These are phyloP conservation scores for Neofusicoccum ribis DNA, from an alignment of 2,329 filamentous ascomycete genomes.

Conservation along the genomic window DNA sequence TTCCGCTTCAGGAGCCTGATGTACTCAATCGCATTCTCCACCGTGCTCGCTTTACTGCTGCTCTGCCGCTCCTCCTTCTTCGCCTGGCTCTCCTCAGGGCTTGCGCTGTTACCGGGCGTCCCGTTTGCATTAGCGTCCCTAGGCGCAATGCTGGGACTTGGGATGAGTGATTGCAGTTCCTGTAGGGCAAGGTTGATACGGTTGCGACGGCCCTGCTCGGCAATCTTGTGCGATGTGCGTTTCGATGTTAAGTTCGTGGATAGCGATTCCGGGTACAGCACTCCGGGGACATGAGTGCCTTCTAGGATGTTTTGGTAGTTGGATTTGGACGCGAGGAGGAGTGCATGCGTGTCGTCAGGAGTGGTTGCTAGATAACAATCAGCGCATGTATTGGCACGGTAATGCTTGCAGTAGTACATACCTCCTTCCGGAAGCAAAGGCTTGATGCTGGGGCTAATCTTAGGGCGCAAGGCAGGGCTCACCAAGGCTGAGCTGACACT, in stretches of 20 bases:
- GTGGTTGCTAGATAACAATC: conserved; percentile 27
- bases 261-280: conserved; percentile 85
- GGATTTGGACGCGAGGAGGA: conserved; percentile 87
- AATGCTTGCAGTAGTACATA: conserved; percentile 39
- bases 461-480: conserved; percentile 82
- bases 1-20: conserved; percentile 83
- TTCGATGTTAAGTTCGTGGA: conserved; percentile 95
- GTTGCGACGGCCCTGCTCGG: conserved; percentile 92
- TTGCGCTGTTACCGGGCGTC: conserved; percentile 30
- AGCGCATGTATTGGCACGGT: background rate
- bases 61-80: conserved; percentile 52
- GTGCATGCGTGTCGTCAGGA: conserved; percentile 62
- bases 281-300: conserved; percentile 84
- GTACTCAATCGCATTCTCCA: conserved; percentile 95
- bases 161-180: conserved; percentile 86
- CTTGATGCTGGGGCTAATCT: conserved; percentile 93
- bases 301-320: conserved; percentile 98
- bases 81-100: conserved; percentile 24
- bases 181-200: conserved; percentile 92
- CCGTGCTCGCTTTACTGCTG: conserved; percentile 92
- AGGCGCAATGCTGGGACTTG: conserved; percentile 47
- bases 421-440: conserved; percentile 74
- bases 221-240: conserved; percentile 95
- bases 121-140: conserved; percentile 37
- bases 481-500: conserved; percentile 57